Conservation (phyloP, 2,329 filamentous ascomycete species). For the Chrysoporthe deuterocubensis region DNA sequence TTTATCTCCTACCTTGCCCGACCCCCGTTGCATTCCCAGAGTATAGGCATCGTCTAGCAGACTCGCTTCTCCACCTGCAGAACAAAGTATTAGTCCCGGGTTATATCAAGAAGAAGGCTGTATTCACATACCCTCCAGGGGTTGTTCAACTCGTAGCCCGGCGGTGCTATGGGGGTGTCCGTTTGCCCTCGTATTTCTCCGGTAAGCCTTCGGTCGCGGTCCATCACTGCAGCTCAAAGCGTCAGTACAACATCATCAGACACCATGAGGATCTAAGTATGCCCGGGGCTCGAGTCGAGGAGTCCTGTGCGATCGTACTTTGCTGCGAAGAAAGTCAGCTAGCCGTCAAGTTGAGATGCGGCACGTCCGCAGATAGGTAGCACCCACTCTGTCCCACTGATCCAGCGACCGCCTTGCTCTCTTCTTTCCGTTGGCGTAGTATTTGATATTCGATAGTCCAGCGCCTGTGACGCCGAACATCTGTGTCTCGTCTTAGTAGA, state of each 20-base stretch:
- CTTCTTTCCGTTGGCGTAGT: constrained; percentile 64
- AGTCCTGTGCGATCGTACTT: constrained; percentile 47
- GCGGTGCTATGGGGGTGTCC: constrained; percentile 57
- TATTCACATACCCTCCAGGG: constrained; percentile 62
- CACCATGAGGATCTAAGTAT: background rate
- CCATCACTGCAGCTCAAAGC: constrained; percentile 58
- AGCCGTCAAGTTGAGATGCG: constrained; percentile 36
- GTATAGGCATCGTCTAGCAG: constrained; percentile 39
- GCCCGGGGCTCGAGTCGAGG: background rate
- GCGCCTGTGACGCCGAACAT: constrained; percentile 67
- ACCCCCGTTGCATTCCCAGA: background rate
- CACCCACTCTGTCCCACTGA: constrained; percentile 63
- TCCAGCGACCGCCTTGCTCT: constrained; percentile 63
- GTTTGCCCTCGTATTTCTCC: constrained; percentile 62
- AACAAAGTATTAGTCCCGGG: constrained; percentile 26
- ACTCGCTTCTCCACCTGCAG: constrained; percentile 58
- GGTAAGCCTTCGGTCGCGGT: constrained; percentile 65
- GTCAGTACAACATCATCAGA: constrained; percentile 30
- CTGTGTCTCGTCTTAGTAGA: constrained; percentile 41
- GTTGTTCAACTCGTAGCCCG: constrained; percentile 66
- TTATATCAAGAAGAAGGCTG: background rate
- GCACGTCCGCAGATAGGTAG: background rate
- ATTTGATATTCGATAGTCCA: constrained; percentile 60
- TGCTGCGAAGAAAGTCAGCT: constrained; percentile 45
- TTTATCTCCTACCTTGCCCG: background rate